Percentiles rank a stretch among this genome's conserved stretches.
These are phyloP conservation scores for Komagataea norvegica DNA, from an alignment of 1,139 yeast genomes.

Conservation along the genomic window DNA sequence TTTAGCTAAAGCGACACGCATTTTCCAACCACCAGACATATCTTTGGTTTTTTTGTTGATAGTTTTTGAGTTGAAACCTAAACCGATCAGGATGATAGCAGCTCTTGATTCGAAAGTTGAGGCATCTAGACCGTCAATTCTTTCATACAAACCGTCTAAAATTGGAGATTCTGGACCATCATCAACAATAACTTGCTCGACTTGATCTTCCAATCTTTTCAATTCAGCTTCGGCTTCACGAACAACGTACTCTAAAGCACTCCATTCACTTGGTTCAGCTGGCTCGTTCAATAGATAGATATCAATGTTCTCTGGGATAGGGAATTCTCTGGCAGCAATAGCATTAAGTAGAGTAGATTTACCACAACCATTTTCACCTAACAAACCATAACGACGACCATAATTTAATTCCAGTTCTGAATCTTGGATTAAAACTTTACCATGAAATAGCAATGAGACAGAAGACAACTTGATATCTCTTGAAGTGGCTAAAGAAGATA, in stretches of 20 bases:
- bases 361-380: slow-evolving; percentile 99
- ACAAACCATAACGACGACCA: slow-evolving; percentile 94
- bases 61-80: slow-evolving; percentile 86
- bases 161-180: slow-evolving; percentile 93
- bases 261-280: slow-evolving; percentile 86
- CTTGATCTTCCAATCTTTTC: slow-evolving; percentile 85
- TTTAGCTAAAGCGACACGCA: slow-evolving; percentile 74
- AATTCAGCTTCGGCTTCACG: slow-evolving; percentile 93
- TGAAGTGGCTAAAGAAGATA: slow-evolving; percentile 82
- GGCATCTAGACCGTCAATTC: slow-evolving; percentile 95
- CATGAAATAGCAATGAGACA: slow-evolving; percentile 91
- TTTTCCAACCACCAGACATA: slow-evolving; percentile 97
- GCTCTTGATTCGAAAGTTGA: slow-evolving; percentile 95
- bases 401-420: slow-evolving; percentile 87
- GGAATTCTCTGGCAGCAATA: slow-evolving; percentile 93
- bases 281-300: slow-evolving; percentile 93
- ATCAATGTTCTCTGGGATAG: slow-evolving; percentile 89
- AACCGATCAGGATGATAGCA: slow-evolving; percentile 91
- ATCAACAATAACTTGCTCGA: slow-evolving; percentile 81
- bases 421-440: slow-evolving; percentile 93
- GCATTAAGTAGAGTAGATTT: slow-evolving; percentile 92
- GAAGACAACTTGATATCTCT: slow-evolving; percentile 92
- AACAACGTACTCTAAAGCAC: slow-evolving; percentile 95
- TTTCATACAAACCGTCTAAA: slow-evolving; percentile 87
- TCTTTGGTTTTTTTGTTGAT: slow-evolving; percentile 90